Base-by-base conservation (phyloP, 78 protist genomes). In the Polysphondylium violaceum region DNA sequence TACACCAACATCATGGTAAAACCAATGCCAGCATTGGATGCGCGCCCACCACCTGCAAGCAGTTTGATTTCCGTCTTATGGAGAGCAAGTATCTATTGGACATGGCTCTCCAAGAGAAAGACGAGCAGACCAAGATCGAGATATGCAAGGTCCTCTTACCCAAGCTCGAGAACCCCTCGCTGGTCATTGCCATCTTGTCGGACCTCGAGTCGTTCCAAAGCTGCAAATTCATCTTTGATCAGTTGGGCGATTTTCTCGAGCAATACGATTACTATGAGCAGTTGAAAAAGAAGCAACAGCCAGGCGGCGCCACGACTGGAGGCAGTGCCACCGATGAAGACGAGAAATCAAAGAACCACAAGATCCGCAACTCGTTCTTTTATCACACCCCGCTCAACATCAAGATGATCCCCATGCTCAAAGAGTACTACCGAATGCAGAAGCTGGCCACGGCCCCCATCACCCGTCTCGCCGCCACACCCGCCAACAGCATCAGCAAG, bases 41-140 rank as follows among this genome's bases (percentile, higher is more conserved):
- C 59, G 91, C 91, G 5, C 71, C 91, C 4, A 43, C 47, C 23
- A 50, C 77, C 29, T 83, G 91, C 69, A 51, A 50, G 33, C 79
- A 83, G 33, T 83, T 60, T 67, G 91, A 83, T n/a, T 40, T 83
- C 61, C 51, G 58, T 9, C 50, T 51, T 55, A 41, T 83, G 6
- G 91, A 83, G 59, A 43, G 81, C 1, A 83, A 83, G 47, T 83
- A 83, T 51, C 23, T 83, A 63, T 31, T 83, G n/a, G 91, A 83
- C 5, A 58, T 83, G 79, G 91, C 91, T 58, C 43, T 83, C 17
- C 16, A 29, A 9, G 91, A 83, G 31, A 41, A 58, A 21, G 91
- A 83, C 41, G 91, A 69, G 21, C 74, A 69, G 1, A 36, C 36
- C 29, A 83, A 83, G 38, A 69, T 83, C 14, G 72, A 83, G 56